Percentiles rank a stretch among this genome's conserved stretches.
Conservation (phyloP, 2,329 filamentous ascomycete species). For the Lachnellula cervina region DNA sequence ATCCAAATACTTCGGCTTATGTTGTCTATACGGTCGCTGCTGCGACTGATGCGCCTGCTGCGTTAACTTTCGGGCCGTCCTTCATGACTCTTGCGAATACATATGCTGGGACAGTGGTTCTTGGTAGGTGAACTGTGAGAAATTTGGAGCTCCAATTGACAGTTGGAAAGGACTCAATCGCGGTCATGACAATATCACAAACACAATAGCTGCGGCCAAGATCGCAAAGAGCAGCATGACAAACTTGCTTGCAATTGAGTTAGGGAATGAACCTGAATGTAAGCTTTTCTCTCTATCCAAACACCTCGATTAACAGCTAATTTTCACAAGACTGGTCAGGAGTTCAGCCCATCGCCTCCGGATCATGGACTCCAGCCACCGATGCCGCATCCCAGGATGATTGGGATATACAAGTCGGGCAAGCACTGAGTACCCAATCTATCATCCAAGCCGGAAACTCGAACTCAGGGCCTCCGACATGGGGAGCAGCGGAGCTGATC, state of each 20-base stretch:
- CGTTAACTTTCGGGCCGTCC: slow-evolving; percentile 47
- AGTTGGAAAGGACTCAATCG: slow-evolving; percentile 42
- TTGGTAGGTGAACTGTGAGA: slow-evolving; percentile 31
- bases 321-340: slow-evolving; percentile 31
- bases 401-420: slow-evolving; percentile 23
- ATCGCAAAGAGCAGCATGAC: slow-evolving; percentile 39
- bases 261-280: slow-evolving; percentile 56
- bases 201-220: slow-evolving; percentile 49
- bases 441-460: slow-evolving; percentile 29
- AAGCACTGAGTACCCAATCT: slow-evolving; percentile 9
- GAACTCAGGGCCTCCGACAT: slow-evolving; percentile 24
- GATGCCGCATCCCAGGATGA: slow-evolving; percentile 26
- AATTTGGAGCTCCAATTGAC: neutral
- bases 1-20: slow-evolving; percentile 39
- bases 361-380: slow-evolving; percentile 21
- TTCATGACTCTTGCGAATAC: slow-evolving; percentile 46
- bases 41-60: slow-evolving; percentile 43
- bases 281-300: slow-evolving; percentile 19
- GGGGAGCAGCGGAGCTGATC: slow-evolving; percentile 27
- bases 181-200: slow-evolving; percentile 46
- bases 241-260: slow-evolving; percentile 50
- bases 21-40: slow-evolving; percentile 48
- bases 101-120: slow-evolving; percentile 45
- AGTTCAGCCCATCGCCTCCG: slow-evolving; percentile 29
- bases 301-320: neutral